Conservation (phyloP, 1,284 basidiomycete genomes). For the Ustilago curta region DNA sequence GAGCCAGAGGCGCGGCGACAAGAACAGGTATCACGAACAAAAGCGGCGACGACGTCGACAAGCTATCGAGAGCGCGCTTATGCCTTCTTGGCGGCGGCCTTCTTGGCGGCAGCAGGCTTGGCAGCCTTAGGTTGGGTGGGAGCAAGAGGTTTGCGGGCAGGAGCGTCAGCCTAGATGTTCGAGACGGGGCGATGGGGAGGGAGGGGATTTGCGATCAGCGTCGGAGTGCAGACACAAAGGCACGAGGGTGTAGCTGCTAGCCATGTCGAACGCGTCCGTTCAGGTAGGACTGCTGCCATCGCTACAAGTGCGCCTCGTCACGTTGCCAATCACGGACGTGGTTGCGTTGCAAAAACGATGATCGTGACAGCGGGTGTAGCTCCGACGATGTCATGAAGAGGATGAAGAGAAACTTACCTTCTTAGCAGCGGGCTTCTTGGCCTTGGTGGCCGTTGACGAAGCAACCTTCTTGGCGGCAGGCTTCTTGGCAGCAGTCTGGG, state of each 20-base stretch:
- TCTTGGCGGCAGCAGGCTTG: slow-evolving; percentile 68
- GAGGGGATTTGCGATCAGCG: slow-evolving; percentile 31
- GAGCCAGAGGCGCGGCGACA: slow-evolving; percentile 22
- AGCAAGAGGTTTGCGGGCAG: slow-evolving; percentile 52
- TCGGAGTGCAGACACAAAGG: slow-evolving; percentile 25
- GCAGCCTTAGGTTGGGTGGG: slow-evolving; percentile 56
- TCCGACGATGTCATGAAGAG: slow-evolving; percentile 8
- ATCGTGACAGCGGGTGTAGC: slow-evolving; percentile 9
- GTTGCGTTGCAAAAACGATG: slow-evolving; percentile 4
- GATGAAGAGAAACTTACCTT: slow-evolving; percentile 46
- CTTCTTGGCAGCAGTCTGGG: slow-evolving; percentile 50
- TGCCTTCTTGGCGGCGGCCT: slow-evolving; percentile 62
- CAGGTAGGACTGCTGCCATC: too few species aligned
- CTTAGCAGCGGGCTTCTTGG: slow-evolving; percentile 65
- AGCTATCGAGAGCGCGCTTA: slow-evolving; percentile 21
- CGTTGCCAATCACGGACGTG: slow-evolving; percentile 5
- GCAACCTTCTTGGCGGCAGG: slow-evolving; percentile 56
- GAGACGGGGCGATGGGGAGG: slow-evolving; percentile 9
- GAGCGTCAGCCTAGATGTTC: slow-evolving; percentile 51
- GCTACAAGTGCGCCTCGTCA: slow-evolving; percentile 7
- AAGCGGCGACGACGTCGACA: slow-evolving; percentile 19
- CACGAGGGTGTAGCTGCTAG: background rate
- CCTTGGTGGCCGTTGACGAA: slow-evolving; percentile 59
- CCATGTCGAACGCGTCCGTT: slow-evolving; percentile 4
- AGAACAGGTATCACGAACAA: slow-evolving; percentile 41